Percentiles rank a stretch among this genome's conserved stretches.
Evolutionary conservation across 2,329 filamentous ascomycete genomes (phyloP).

Genomic region (Tolypocladium ovalisporum): DNA sequence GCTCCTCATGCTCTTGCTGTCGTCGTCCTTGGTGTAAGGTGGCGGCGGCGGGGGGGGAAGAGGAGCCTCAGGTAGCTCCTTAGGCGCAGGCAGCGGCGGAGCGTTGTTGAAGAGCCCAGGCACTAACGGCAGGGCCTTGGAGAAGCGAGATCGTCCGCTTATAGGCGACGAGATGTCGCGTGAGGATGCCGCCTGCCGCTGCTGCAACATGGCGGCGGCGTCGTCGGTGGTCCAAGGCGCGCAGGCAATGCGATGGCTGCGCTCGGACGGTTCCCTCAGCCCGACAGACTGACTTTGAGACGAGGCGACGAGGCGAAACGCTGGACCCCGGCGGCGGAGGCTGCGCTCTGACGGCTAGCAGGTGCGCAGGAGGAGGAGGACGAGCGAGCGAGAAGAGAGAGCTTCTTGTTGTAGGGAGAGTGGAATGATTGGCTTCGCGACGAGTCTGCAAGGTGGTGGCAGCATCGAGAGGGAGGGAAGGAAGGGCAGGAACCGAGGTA

Average conservation of each 20-base stretch:
- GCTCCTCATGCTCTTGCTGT: slow-evolving; percentile 3
- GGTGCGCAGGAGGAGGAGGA: neutral
- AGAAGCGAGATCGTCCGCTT: slow-evolving; percentile 41
- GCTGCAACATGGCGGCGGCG: slow-evolving; percentile 3
- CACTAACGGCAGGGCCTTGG: slow-evolving; percentile 44
- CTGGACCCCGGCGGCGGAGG: neutral
- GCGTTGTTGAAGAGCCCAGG: slow-evolving; percentile 18
- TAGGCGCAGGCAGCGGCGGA: slow-evolving; percentile 10
- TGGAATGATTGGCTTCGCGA: neutral
- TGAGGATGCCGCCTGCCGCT: slow-evolving; percentile 2
- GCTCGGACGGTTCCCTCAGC: neutral
- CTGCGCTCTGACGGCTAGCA: neutral
- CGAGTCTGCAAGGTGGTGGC: neutral
- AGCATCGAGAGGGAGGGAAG: neutral
- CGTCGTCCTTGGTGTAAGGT: slow-evolving; percentile 10
- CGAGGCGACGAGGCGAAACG: neutral
- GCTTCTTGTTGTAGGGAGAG: neutral
- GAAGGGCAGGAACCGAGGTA: neutral
- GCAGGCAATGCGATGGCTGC: neutral
- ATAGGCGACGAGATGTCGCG: slow-evolving; percentile 8
- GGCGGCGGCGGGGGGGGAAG: slow-evolving; percentile 13
- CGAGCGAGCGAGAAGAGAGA: neutral
- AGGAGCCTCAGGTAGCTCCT: slow-evolving; percentile 12
- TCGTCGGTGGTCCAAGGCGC: neutral
- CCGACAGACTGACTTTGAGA: neutral